phyloP scores from a whole-genome alignment of 2,329 filamentous ascomycete species.

The Colletotrichum orchidophilum region DNA sequence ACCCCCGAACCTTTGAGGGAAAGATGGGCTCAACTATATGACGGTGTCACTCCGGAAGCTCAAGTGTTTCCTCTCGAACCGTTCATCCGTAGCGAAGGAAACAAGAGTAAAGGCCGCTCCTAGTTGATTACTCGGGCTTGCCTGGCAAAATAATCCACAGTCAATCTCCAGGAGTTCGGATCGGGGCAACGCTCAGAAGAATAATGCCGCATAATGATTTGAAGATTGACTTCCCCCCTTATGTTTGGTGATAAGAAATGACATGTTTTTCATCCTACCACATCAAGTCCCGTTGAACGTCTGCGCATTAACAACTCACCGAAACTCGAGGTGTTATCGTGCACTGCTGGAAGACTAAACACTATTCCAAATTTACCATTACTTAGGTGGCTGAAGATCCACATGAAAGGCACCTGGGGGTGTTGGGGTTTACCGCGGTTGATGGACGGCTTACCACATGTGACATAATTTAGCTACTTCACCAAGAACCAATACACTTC shows the following conservation, averaged over 20 bases:
- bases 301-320: background rate
- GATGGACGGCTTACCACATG: background rate
- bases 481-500: background rate
- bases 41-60: conserved; percentile 58
- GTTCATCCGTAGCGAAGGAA: conserved; percentile 40
- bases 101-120: conserved; percentile 19
- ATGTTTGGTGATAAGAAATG: no score
- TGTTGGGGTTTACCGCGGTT: background rate
- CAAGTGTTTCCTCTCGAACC: conserved; percentile 67
- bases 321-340: background rate
- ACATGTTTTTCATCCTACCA: background rate
- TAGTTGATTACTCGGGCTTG: background rate
- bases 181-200: background rate
- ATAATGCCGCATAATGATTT: background rate
- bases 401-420: background rate
- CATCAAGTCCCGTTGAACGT: background rate
- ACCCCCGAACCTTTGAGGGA: conserved; percentile 53
- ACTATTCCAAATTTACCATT: background rate
- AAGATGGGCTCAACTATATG: conserved; percentile 64
- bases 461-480: background rate
- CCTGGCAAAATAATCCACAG: background rate
- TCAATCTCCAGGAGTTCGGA: background rate
- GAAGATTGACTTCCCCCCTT: no score
- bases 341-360: background rate
- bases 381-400: background rate